Conservation (phyloP, 1,139 yeast species). For the Oligophagozyma castellii region DNA sequence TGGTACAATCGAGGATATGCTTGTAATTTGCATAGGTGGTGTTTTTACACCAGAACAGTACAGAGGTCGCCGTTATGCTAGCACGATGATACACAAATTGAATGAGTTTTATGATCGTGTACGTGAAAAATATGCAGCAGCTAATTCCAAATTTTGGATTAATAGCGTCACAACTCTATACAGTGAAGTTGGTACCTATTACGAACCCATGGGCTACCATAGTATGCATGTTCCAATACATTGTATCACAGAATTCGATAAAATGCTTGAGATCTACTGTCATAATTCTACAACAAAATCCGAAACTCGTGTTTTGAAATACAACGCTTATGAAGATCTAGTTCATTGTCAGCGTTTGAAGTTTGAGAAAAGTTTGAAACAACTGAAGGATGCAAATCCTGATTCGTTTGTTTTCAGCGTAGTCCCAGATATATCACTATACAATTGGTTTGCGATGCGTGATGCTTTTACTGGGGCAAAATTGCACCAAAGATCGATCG, state of each 20-base stretch:
- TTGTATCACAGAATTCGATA: constrained; percentile 13
- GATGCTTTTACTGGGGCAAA: constrained; percentile 26
- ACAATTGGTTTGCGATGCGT: constrained; percentile 32
- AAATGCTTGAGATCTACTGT: constrained; percentile 10
- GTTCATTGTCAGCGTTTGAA: constrained; percentile 23
- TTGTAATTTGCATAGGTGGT: constrained; percentile 48
- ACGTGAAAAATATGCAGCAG: constrained; percentile 5
- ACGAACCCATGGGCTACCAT: constrained; percentile 43
- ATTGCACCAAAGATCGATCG: constrained; percentile 5
- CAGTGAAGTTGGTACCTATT: constrained; percentile 64
- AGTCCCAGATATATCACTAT: constrained; percentile 27
- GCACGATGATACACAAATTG: constrained; percentile 34
- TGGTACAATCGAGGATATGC: constrained; percentile 23
- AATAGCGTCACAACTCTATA: constrained; percentile 41
- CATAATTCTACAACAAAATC: constrained; percentile 4
- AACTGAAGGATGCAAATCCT: constrained; percentile 23
- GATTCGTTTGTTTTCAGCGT: constrained; percentile 24
- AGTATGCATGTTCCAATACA: constrained; percentile 35
- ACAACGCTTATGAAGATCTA: constrained; percentile 25
- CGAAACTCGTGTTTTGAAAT: constrained; percentile 20
- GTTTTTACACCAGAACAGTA: constrained; percentile 45
- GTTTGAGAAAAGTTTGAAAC: constrained; percentile 16
- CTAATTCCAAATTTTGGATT: constrained; percentile 13
- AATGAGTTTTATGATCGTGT: constrained; percentile 30
- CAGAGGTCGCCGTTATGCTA: constrained; percentile 57